Conservation (phyloP, 352 stramenopile species). For the Phytopythium boreale region DNA sequence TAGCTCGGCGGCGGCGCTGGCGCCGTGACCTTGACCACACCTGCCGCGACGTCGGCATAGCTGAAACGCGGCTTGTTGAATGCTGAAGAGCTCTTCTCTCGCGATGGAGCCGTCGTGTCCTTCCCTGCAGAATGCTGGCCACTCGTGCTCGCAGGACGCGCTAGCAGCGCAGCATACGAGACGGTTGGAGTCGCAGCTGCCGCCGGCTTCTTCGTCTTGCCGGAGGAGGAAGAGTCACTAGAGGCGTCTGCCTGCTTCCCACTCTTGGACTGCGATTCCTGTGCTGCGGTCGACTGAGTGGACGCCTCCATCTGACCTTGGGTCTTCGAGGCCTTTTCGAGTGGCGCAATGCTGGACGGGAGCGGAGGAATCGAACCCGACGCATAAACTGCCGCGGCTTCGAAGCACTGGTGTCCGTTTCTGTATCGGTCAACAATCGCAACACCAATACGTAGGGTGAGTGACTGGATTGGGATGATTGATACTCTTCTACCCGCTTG, state of each 20-base stretch:
- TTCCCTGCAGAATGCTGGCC: conserved; percentile 21
- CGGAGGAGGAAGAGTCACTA: not conserved
- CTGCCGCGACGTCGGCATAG: conserved; percentile 69
- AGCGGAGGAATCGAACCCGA: conserved; percentile 46
- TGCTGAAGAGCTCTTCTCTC: conserved; percentile 1
- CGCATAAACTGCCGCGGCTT: conserved; percentile 60
- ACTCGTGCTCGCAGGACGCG: conserved; percentile 26
- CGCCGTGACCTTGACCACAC: conserved; percentile 43
- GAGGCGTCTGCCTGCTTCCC: conserved; percentile 5
- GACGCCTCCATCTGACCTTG: not conserved
- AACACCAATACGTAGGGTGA: not conserved
- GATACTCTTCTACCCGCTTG: not conserved
- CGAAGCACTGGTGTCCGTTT: conserved; percentile 46
- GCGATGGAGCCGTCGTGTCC: conserved; percentile 2
- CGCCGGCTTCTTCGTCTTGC: conserved; percentile 7
- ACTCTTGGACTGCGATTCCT: not conserved
- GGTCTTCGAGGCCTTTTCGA: not conserved
- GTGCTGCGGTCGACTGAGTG: not conserved
- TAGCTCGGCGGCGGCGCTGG: conserved; percentile 52
- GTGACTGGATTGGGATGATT: not conserved
- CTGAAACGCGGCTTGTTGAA: conserved; percentile 41
- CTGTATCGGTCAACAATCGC: not conserved
- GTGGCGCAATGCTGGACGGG: conserved; percentile 20
- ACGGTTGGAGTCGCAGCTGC: conserved; percentile 17
- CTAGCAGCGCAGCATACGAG: conserved; percentile 63